A percentile compares a stretch with the other conserved stretches of the same genome.
phyloP scores from a whole-genome alignment of 2,329 filamentous ascomycete genomes.

The Xylariaceae sp. region DNA sequence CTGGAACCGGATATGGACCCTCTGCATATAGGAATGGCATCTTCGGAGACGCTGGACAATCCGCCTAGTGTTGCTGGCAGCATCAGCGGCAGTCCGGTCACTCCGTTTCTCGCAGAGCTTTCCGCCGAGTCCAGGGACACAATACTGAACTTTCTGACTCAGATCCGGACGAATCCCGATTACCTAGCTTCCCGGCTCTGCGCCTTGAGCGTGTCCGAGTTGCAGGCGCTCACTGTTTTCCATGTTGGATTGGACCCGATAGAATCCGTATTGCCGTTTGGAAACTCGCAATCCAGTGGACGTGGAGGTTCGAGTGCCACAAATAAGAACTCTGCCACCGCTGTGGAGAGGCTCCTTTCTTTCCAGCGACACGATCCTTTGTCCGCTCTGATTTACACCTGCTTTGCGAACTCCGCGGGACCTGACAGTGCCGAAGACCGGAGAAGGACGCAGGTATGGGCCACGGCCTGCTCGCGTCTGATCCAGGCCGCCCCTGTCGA shows the following conservation, averaged over 20 bases:
- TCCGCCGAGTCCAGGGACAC: conserved; percentile 68
- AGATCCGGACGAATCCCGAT: conserved; percentile 79
- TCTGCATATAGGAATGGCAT: conserved; percentile 46
- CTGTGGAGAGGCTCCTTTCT: conserved; percentile 77
- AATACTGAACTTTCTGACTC: conserved; percentile 72
- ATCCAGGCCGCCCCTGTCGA: conserved; percentile 57
- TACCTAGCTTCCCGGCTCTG: conserved; percentile 81
- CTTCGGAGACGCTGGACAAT: conserved; percentile 47
- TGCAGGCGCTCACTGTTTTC: conserved; percentile 71
- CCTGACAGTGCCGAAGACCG: conserved; percentile 77
- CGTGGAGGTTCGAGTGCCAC: conserved; percentile 42
- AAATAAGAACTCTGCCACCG: conserved; percentile 46
- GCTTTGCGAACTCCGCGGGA: conserved; percentile 80
- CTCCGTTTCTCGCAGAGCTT: conserved; percentile 65
- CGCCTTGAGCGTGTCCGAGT: conserved; percentile 67
- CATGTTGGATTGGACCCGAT: conserved; percentile 74
- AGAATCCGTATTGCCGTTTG: conserved; percentile 68
- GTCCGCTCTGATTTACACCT: conserved; percentile 78
- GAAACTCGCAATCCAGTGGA: conserved; percentile 31
- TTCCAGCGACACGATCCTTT: conserved; percentile 87
- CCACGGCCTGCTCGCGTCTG: conserved; percentile 76
- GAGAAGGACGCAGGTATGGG: conserved; percentile 79
- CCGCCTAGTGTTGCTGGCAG: conserved; percentile 38
- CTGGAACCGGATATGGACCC: conserved; percentile 67
- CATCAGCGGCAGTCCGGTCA: conserved; percentile 32